phyloP scores from a whole-genome alignment of 345 rosid genomes.

The Pugionium dolabratum region DNA sequence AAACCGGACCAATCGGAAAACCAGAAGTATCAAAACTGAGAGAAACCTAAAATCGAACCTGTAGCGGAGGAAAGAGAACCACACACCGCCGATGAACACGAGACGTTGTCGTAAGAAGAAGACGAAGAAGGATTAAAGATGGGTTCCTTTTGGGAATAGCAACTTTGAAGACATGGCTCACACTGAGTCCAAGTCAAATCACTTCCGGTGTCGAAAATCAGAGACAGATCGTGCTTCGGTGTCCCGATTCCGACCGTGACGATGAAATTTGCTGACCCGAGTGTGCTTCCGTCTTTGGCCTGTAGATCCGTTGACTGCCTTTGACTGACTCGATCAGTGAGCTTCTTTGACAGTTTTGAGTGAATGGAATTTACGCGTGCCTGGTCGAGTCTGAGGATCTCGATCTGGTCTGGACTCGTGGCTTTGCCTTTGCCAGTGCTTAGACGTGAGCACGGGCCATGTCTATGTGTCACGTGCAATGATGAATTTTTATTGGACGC shows the following conservation, averaged over 20 bases:
- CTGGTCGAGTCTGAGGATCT: constrained; percentile 56
- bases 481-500: constrained; percentile 44
- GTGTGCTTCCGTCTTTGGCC: constrained; percentile 45
- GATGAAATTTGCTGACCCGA: constrained; percentile 51
- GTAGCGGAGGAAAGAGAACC: constrained; percentile 41
- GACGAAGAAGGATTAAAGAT: constrained; percentile 49
- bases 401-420: constrained; percentile 27
- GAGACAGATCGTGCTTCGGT: constrained; percentile 49
- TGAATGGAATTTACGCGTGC: constrained; percentile 59
- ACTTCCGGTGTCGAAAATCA: constrained; percentile 66
- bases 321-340: neutral
- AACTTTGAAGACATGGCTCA: constrained; percentile 44
- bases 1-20: neutral
- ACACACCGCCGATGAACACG: constrained; percentile 53
- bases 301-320: constrained; percentile 41
- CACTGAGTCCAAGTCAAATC: constrained; percentile 68
- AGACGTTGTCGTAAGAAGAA: constrained; percentile 50
- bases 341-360: constrained; percentile 30
- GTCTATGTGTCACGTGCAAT: constrained; percentile 53
- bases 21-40: neutral
- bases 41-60: constrained; percentile 28
- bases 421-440: constrained; percentile 16
- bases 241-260: constrained; percentile 58
- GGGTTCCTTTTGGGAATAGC: constrained; percentile 53
- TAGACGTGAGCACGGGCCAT: constrained; percentile 59